These are phyloP conservation scores for Coffea canephora DNA, from an alignment of 257 asterid species.

Conservation along the genomic window DNA sequence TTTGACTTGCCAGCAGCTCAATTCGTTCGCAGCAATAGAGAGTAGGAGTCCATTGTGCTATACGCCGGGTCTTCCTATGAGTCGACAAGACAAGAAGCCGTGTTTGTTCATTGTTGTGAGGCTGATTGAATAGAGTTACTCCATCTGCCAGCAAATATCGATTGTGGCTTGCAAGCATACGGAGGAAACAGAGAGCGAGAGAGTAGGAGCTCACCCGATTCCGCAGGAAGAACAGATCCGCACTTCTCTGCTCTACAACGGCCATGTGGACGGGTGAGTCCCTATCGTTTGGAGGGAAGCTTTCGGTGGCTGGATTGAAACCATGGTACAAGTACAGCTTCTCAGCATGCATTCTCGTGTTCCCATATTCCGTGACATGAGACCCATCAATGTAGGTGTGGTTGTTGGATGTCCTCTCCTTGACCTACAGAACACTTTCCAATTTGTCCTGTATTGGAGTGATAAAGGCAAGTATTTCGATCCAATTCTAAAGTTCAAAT, in stretches of 20 bases:
- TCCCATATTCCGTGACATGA: constrained; percentile 94
- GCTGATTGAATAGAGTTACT: background rate
- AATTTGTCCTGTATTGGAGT: too few species aligned
- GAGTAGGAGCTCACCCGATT: constrained; percentile 45
- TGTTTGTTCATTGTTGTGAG: too few species aligned
- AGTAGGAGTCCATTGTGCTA: background rate
- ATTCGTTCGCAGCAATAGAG: too few species aligned
- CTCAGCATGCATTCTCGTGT: constrained; percentile 51
- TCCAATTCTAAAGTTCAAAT: background rate
- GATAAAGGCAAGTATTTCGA: background rate
- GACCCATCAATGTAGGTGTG: constrained; percentile 60
- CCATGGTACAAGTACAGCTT: constrained; percentile 76
- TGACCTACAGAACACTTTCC: constrained; percentile 48
- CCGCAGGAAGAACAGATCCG: constrained; percentile 73
- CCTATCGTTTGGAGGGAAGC: constrained; percentile 55
- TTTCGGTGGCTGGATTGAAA: constrained; percentile 64
- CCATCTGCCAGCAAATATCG: background rate
- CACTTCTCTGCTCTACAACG: constrained; percentile 81
- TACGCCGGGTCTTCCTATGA: too few species aligned
- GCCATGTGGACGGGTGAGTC: constrained; percentile 28
- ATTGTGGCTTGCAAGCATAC: background rate
- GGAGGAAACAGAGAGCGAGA: background rate
- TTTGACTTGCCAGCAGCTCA: too few species aligned
- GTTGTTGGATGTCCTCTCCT: constrained; percentile 72
- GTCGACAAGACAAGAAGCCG: too few species aligned